A percentile compares a stretch with the other conserved stretches of the same genome.
phyloP scores from a whole-genome alignment of 768 basidiomycete genomes.

The Tephrocybe sp. region DNA sequence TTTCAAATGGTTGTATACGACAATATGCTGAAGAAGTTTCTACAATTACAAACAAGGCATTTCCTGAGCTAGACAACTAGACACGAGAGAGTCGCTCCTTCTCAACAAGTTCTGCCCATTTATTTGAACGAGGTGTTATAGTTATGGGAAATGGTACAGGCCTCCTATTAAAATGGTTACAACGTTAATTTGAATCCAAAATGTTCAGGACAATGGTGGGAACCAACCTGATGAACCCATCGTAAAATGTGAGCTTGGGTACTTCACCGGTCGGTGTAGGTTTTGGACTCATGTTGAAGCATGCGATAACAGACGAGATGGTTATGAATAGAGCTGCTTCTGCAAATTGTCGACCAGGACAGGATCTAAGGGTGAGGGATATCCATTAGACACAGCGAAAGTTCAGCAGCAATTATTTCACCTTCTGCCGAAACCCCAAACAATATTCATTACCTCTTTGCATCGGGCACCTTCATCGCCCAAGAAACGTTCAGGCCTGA shows the following conservation, averaged over 20 bases:
- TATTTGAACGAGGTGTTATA: constrained; percentile 1
- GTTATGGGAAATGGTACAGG: constrained; percentile 1
- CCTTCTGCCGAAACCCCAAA: constrained; percentile 20
- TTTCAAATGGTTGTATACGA: no score
- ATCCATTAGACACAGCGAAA: background rate
- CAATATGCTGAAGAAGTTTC: no score
- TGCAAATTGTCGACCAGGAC: constrained; percentile 22
- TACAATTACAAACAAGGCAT: no score
- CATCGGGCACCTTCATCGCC: constrained; percentile 14
- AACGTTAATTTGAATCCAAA: background rate
- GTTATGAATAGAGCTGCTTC: constrained; percentile 21
- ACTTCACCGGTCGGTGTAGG: background rate
- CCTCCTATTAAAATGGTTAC: constrained; percentile 1
- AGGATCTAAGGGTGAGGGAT: constrained; percentile 11
- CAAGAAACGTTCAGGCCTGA: constrained; percentile 22
- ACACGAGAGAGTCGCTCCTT: background rate
- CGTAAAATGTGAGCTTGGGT: constrained; percentile 3
- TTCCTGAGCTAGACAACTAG: background rate
- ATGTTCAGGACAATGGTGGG: background rate
- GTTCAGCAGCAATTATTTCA: constrained; percentile 2
- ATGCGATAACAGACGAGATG: constrained; percentile 16
- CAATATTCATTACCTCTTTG: constrained; percentile 12
- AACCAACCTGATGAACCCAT: constrained; percentile 10
- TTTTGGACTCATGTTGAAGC: constrained; percentile 4
- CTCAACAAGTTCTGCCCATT: background rate